A percentile compares a stretch with the other conserved stretches of the same genome.
Evolutionary conservation across 2,329 filamentous ascomycete genomes (phyloP).

Genomic region (Arthrobotrys megalospora): DNA sequence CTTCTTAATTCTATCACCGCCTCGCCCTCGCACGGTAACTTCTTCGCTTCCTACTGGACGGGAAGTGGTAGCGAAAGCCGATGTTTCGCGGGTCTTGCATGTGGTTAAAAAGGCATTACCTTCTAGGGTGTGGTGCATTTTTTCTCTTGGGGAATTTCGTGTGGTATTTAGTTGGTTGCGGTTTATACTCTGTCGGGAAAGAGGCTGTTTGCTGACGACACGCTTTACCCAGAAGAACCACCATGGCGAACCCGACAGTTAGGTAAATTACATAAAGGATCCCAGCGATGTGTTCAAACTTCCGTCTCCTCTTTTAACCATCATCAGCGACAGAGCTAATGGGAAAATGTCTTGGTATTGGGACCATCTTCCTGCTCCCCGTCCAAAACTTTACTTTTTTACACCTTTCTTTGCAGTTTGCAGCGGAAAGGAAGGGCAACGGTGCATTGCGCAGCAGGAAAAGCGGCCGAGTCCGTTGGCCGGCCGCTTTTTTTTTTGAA

Average conservation of each 20-base stretch:
- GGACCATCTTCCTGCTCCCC: constrained; percentile 23
- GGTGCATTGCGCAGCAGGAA: constrained; percentile 38
- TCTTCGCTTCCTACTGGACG: constrained; percentile 61
- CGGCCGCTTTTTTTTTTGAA: constrained; percentile 37
- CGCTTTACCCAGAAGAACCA: constrained; percentile 44
- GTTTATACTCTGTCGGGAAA: constrained; percentile 51
- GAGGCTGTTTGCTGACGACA: constrained; percentile 39
- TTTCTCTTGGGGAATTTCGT: constrained; percentile 49
- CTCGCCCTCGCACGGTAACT: constrained; percentile 52
- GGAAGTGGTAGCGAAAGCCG: constrained; percentile 60
- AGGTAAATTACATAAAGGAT: constrained; percentile 59
- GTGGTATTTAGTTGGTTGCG: constrained; percentile 21
- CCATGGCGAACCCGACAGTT: constrained; percentile 52
- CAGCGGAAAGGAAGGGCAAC: constrained; percentile 38
- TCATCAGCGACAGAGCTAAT: constrained; percentile 47
- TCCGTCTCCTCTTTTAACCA: constrained; percentile 56
- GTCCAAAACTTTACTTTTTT: constrained; percentile 25
- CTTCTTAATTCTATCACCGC: constrained; percentile 61
- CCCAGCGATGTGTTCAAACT: constrained; percentile 51
- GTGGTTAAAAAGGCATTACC: constrained; percentile 31
- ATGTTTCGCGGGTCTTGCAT: constrained; percentile 60
- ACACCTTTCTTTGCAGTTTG: constrained; percentile 21
- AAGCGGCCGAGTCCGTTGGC: constrained; percentile 48
- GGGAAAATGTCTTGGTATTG: constrained; percentile 44
- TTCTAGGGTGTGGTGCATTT: constrained; percentile 17